These are phyloP conservation scores for Rubroboletus satanas DNA, from an alignment of 768 basidiomycete genomes.

Conservation along the genomic window DNA sequence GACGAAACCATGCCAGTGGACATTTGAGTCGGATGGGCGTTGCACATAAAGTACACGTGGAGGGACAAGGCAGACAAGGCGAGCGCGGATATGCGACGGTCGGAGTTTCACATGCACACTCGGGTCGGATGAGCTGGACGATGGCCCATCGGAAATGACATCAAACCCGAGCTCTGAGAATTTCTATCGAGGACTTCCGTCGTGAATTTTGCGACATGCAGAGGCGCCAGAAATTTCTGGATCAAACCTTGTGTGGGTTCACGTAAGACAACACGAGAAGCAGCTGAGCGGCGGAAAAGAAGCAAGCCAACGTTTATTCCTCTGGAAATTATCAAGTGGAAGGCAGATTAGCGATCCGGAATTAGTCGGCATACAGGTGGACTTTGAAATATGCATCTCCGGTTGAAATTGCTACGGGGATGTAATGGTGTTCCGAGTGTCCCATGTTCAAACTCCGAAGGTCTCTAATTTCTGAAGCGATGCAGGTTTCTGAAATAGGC, in stretches of 20 bases:
- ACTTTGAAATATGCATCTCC: not conserved
- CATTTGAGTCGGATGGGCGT: not conserved
- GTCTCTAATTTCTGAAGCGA: not conserved
- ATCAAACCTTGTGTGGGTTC: conserved; percentile 13
- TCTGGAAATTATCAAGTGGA: not conserved
- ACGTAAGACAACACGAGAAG: conserved; percentile 15
- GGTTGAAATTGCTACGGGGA: not conserved
- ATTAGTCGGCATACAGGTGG: not conserved
- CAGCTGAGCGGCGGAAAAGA: conserved; percentile 1
- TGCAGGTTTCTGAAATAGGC: not conserved
- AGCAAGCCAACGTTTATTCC: conserved; percentile 1
- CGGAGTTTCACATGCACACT: conserved; percentile 7
- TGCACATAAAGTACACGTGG: not conserved
- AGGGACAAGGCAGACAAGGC: not conserved
- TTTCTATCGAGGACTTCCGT: conserved; percentile 8
- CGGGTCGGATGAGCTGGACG: not conserved
- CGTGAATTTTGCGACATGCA: not conserved
- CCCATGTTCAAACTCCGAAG: not conserved
- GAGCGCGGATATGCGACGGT: conserved; percentile 8
- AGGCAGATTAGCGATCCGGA: not conserved
- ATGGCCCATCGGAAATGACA: conserved; percentile 18
- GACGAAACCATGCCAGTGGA: not conserved
- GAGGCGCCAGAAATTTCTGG: not conserved
- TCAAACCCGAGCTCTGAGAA: conserved; percentile 11
- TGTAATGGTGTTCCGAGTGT: no score